Conservation (phyloP, 345 rosid species). For the Citrus mangshanensis region DNA sequence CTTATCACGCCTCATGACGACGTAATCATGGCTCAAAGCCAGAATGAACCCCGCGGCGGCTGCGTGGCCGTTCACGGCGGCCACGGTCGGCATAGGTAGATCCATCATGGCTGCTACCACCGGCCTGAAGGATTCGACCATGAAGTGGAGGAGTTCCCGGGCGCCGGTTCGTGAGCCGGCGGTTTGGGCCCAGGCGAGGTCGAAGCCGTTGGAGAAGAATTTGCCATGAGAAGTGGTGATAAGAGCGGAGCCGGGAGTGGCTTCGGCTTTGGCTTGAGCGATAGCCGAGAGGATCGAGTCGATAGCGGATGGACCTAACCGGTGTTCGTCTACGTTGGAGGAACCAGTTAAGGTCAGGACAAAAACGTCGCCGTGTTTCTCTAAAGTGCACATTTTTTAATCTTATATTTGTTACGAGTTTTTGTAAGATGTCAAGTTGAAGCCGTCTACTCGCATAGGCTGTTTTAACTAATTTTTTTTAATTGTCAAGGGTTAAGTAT, state of each 20-base stretch:
- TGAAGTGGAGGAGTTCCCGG: conserved; percentile 36
- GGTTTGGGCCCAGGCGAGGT: conserved; percentile 66
- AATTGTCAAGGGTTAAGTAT: too few species aligned
- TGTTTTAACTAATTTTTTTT: too few species aligned
- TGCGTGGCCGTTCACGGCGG: conserved; percentile 81
- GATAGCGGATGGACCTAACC: conserved; percentile 49
- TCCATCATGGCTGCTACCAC: conserved; percentile 51
- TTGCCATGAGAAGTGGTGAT: conserved; percentile 65
- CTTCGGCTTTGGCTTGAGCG: conserved; percentile 47
- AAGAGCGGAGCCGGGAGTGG: conserved; percentile 62
- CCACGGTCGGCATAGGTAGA: conserved; percentile 84
- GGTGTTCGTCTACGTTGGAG: conserved; percentile 45
- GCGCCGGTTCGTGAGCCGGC: conserved; percentile 40
- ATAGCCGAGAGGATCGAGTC: conserved; percentile 47
- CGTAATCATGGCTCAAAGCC: conserved; percentile 67
- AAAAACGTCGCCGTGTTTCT: conserved; percentile 59
- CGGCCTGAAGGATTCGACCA: conserved; percentile 47
- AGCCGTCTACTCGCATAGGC: too few species aligned
- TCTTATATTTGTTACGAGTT: too few species aligned
- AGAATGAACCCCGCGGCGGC: conserved; percentile 69
- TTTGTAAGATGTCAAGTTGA: too few species aligned
- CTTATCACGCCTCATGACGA: conserved; percentile 58
- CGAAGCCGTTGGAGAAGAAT: conserved; percentile 89
- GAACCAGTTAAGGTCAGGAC: conserved; percentile 55
- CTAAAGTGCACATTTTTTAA: conserved; percentile 54